These are phyloP conservation scores for Pseudogymnoascus sp. DNA, from an alignment of 2,329 filamentous ascomycete genomes.

Conservation along the genomic window DNA sequence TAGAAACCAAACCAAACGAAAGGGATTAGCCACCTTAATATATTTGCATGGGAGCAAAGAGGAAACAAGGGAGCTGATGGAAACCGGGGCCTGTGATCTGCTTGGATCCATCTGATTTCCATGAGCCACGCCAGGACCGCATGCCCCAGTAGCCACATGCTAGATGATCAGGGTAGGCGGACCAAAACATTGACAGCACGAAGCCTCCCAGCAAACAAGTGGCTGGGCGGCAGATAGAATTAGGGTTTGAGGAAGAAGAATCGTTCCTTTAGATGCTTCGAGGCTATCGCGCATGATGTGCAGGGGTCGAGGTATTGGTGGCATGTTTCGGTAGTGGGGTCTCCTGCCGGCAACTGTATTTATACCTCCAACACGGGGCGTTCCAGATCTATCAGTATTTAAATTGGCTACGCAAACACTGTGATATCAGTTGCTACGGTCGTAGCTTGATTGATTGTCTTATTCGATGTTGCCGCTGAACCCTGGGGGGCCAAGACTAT, in stretches of 20 bases:
- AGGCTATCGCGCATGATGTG: not conserved
- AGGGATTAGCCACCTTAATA: not conserved
- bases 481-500: not conserved
- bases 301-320: not conserved
- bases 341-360: not conserved
- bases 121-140: slow-evolving; percentile 3
- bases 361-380: not conserved
- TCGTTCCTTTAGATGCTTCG: not conserved
- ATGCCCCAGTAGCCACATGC: not conserved
- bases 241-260: not conserved
- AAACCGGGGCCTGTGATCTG: slow-evolving; percentile 1
- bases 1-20: slow-evolving; percentile 4
- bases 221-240: not conserved
- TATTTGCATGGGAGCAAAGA: not conserved
- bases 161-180: not conserved
- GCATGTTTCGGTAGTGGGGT: slow-evolving; percentile 1
- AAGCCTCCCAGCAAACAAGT: not conserved
- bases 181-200: not conserved
- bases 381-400: not conserved
- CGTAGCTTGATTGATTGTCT: not conserved
- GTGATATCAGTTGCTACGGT: not conserved
- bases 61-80: slow-evolving; percentile 1
- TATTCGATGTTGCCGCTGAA: not conserved
- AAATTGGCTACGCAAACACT: not conserved
- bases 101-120: not conserved